phyloP scores from a whole-genome alignment of 2,329 filamentous ascomycete species.

The Fusarium decemcellulare region DNA sequence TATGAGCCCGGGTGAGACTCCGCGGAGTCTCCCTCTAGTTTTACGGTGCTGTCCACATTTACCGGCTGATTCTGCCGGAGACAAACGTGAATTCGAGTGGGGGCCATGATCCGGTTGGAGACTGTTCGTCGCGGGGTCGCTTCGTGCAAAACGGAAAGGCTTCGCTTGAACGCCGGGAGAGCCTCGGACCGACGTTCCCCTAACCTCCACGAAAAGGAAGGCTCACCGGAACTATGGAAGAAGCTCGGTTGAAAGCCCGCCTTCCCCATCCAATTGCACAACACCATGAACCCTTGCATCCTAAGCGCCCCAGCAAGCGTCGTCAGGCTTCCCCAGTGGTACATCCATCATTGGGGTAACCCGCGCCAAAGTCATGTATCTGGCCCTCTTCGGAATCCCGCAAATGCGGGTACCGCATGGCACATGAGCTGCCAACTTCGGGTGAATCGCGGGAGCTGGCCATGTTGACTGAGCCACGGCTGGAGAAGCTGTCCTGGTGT shows the following conservation, averaged over 20 bases:
- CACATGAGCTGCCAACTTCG: constrained; percentile 37
- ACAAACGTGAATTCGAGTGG: not conserved
- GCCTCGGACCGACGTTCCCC: constrained; percentile 23
- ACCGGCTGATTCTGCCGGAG: not conserved
- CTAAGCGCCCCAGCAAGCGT: constrained; percentile 7
- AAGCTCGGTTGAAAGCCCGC: constrained; percentile 9
- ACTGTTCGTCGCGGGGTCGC: not conserved
- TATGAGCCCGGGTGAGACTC: constrained; percentile 6
- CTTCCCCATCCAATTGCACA: constrained; percentile 37
- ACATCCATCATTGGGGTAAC: not conserved
- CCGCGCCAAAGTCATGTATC: constrained; percentile 7
- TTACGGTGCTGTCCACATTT: not conserved
- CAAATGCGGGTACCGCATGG: constrained; percentile 38
- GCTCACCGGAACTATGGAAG: constrained; percentile 24
- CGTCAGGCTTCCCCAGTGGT: constrained; percentile 16
- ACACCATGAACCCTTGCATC: constrained; percentile 26
- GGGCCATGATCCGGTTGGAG: constrained; percentile 1
- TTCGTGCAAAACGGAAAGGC: constrained; percentile 19
- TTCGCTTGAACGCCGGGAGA: constrained; percentile 34
- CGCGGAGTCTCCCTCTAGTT: not conserved
- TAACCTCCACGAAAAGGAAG: constrained; percentile 2
- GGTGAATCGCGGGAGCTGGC: constrained; percentile 38
- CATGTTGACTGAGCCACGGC: constrained; percentile 9
- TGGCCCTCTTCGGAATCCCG: not conserved
- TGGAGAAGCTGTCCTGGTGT: constrained; percentile 17